Conservation (phyloP, 495 filamentous ascomycete species). For the Filosporella fistucella region DNA sequence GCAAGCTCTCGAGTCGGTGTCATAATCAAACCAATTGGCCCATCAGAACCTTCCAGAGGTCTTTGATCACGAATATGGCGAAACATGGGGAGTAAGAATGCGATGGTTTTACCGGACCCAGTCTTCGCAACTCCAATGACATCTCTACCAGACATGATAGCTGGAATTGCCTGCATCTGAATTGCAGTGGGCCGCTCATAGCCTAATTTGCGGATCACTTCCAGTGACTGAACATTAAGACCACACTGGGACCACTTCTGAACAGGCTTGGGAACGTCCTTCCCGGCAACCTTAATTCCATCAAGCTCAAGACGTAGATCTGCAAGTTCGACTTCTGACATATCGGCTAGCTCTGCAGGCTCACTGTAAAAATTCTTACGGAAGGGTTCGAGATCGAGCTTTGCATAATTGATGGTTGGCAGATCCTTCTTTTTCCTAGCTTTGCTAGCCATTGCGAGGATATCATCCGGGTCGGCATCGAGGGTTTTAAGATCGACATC, state of each 20-base stretch:
- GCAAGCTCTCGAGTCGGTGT: constrained; percentile 94
- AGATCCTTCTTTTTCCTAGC: constrained; percentile 94
- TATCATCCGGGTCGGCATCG: constrained; percentile 72
- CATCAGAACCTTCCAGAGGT: constrained; percentile 77
- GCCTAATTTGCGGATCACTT: constrained; percentile 78
- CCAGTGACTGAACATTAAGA: constrained; percentile 78
- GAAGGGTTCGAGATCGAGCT: constrained; percentile 79
- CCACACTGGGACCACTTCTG: constrained; percentile 97
- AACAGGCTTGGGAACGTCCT: constrained; percentile 86
- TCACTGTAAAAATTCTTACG: constrained; percentile 93
- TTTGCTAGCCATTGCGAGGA: constrained; percentile 82
- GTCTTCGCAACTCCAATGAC: constrained; percentile 97
- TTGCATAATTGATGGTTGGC: constrained; percentile 76
- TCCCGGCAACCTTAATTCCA: constrained; percentile 85
- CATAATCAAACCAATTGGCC: constrained; percentile 84
- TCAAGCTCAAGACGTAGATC: constrained; percentile 83
- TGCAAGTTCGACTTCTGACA: constrained; percentile 81
- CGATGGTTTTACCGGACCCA: constrained; percentile 97
- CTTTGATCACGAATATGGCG: constrained; percentile 94
- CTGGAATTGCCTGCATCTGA: constrained; percentile 90
- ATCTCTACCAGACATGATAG: constrained; percentile 94
- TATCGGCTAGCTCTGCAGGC: constrained; percentile 72
- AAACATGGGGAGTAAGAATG: constrained; percentile 94
- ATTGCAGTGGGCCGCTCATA: constrained; percentile 90
- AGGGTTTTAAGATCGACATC: constrained; percentile 72